Evolutionary conservation across 2,329 filamentous ascomycete genomes (phyloP).

Genomic region (Beauveria scarabaeidicola): DNA sequence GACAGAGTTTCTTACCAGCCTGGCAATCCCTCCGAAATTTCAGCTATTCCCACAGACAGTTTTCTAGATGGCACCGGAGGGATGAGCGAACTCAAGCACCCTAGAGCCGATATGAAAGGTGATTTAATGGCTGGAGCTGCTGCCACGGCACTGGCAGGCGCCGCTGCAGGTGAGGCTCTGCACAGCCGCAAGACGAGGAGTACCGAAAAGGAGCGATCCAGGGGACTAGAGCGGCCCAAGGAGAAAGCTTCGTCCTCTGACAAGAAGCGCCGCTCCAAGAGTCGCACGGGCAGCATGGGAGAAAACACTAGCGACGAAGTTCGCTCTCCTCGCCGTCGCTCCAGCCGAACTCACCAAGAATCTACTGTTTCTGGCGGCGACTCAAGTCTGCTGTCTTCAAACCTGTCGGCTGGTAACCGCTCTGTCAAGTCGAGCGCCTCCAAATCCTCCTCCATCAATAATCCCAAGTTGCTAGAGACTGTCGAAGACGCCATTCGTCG

Average conservation of each 20-base stretch:
- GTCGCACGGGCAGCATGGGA: constrained; percentile 39
- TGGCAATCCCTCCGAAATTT: constrained; percentile 73
- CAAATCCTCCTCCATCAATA: constrained; percentile 71
- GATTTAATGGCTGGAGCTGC: constrained; percentile 31
- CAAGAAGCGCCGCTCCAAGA: constrained; percentile 35
- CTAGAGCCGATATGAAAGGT: constrained; percentile 28
- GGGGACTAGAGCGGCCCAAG: constrained; percentile 32
- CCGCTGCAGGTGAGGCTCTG: constrained; percentile 19
- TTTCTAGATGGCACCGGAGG: constrained; percentile 51
- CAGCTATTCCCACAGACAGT: constrained; percentile 58
- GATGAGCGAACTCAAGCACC: constrained; percentile 33
- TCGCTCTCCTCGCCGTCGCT: constrained; percentile 39
- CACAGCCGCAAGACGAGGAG: constrained; percentile 36
- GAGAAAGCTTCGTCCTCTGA: constrained; percentile 40
- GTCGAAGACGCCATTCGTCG: constrained; percentile 90
- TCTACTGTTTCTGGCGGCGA: constrained; percentile 44
- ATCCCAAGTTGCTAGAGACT: constrained; percentile 80
- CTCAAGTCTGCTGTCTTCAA: constrained; percentile 47
- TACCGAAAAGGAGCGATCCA: constrained; percentile 33
- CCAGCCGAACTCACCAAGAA: constrained; percentile 44
- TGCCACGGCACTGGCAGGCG: constrained; percentile 19
- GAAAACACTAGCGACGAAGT: constrained; percentile 41
- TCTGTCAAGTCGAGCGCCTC: constrained; percentile 46
- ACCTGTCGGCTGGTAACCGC: constrained; percentile 44
- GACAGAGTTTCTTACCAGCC: constrained; percentile 48